These are phyloP conservation scores for Lyophyllum semitale DNA, from an alignment of 768 basidiomycete species.

Conservation along the genomic window DNA sequence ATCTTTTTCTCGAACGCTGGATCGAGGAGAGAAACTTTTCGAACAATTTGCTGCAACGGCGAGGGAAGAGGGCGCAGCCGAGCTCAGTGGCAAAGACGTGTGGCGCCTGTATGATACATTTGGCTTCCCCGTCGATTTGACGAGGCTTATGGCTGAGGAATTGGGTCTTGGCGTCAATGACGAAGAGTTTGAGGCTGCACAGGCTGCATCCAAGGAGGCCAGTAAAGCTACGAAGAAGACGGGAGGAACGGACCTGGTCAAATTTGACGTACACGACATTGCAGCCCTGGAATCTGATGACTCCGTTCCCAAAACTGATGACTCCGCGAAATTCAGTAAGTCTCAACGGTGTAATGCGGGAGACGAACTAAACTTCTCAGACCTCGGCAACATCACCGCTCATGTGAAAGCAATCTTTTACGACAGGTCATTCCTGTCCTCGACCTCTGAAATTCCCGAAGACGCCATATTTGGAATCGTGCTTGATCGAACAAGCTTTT, in stretches of 20 bases:
- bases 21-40: conserved; percentile 95
- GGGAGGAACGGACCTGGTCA: conserved; percentile 67
- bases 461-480: conserved; percentile 78
- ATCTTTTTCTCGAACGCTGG: conserved; percentile 95
- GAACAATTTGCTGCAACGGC: conserved; percentile 81
- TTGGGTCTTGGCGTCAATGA: conserved; percentile 83
- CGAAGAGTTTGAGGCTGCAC: conserved; percentile 86
- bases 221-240: conserved; percentile 85
- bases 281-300: conserved; percentile 80
- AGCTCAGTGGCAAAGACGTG: conserved; percentile 88
- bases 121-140: conserved; percentile 97
- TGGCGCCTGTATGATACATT: conserved; percentile 98
- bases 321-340: conserved; percentile 88
- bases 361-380: conserved; percentile 37
- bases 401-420: conserved; percentile 84
- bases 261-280: conserved; percentile 95
- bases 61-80: conserved; percentile 56
- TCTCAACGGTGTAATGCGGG: conserved; percentile 6
- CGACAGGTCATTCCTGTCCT: conserved; percentile 69
- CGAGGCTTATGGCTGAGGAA: conserved; percentile 96
- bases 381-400: conserved; percentile 74
- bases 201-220: conserved; percentile 85
- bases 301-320: conserved; percentile 87
- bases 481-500: conserved; percentile 93
- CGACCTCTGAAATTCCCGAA: conserved; percentile 68